phyloP scores from a whole-genome alignment of 192 early-diverging fungal species.

The Backusella morwellensis region DNA sequence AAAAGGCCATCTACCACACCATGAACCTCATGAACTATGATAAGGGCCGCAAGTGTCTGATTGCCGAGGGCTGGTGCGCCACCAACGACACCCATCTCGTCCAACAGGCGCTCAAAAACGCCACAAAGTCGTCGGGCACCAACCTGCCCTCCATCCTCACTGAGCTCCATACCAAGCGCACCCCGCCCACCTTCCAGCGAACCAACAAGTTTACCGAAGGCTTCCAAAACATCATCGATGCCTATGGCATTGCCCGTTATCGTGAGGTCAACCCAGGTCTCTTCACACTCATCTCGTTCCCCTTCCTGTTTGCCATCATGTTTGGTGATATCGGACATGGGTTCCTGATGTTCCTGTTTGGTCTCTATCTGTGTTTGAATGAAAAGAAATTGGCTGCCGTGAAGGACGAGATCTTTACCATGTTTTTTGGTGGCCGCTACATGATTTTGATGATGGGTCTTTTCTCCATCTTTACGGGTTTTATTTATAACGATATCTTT shows the following conservation, averaged over 20 bases:
- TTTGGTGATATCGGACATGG: conserved; percentile 99
- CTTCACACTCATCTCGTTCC: conserved; percentile 97
- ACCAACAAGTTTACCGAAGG: conserved; percentile 94
- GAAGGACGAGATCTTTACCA: conserved; percentile 82
- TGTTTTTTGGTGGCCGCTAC: conserved; percentile 95
- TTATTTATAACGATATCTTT: conserved; percentile 99
- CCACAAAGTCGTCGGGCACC: conserved; percentile 74
- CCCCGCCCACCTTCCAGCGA: conserved; percentile 91
- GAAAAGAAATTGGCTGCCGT: conserved; percentile 75
- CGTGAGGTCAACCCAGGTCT: conserved; percentile 98
- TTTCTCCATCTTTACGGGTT: conserved; percentile 95
- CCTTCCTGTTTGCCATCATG: conserved; percentile 99
- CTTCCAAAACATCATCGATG: conserved; percentile 96
- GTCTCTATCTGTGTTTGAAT: conserved; percentile 70
- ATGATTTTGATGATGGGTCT: conserved; percentile 96
- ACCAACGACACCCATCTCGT: conserved; percentile 76
- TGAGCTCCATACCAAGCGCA: conserved; percentile 79
- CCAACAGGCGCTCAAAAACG: conserved; percentile 79
- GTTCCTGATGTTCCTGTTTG: conserved; percentile 76
- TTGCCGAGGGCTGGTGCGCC: conserved; percentile 99
- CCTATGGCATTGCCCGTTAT: conserved; percentile 95
- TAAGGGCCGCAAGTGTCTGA: conserved; percentile 85
- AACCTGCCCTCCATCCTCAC: conserved; percentile 86
- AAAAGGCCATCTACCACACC: conserved; percentile 95
- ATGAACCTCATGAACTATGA: conserved; percentile 98